Evolutionary conservation across 2,329 filamentous ascomycete genomes (phyloP).

Genomic region (Botrytis medusae): DNA sequence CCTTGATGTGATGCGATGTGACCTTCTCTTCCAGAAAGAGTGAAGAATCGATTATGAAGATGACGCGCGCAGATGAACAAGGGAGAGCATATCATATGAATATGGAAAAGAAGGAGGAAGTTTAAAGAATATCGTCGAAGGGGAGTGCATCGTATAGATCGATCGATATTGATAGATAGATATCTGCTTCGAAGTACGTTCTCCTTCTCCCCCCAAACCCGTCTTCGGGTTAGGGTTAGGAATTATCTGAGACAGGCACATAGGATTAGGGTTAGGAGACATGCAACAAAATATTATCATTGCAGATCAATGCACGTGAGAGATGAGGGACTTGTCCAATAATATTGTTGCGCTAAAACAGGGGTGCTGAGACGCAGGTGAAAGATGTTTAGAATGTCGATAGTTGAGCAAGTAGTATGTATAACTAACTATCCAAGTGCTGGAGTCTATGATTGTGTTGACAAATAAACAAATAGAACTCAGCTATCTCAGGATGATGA

Average conservation of each 20-base stretch:
- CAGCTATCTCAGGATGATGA: neutral
- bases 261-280: conserved; percentile 1
- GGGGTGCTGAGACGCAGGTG: neutral
- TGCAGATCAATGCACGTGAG: neutral
- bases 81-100: neutral
- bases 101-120: neutral
- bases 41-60: neutral
- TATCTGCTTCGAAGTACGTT: neutral
- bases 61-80: neutral
- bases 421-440: neutral
- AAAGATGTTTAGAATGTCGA: neutral
- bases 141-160: no score
- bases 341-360: neutral
- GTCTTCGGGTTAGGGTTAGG: neutral
- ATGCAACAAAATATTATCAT: neutral
- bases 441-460: neutral
- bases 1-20: neutral
- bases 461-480: fast-evolving
- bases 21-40: neutral
- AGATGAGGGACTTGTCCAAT: neutral
- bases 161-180: no score
- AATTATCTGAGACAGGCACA: no score
- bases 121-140: neutral
- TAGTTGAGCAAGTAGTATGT: neutral
- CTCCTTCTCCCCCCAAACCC: neutral